Conservation (phyloP, 2,329 filamentous ascomycete species). For the Hymenoscyphus albidus region DNA sequence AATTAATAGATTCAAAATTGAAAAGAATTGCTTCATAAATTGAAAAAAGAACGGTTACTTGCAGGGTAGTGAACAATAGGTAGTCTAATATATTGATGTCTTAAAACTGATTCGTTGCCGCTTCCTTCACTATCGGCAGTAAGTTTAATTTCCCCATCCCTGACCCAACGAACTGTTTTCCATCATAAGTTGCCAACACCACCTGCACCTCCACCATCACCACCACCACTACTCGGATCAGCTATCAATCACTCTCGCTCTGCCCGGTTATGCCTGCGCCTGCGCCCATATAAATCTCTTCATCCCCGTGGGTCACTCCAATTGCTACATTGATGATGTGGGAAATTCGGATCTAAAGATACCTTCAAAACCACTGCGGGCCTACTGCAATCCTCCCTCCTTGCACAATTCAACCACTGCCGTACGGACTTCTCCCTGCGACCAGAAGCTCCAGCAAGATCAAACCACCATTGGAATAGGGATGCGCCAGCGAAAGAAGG, state of each 20-base stretch:
- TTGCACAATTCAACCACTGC: constrained; percentile 10
- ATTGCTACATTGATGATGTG: constrained; percentile 18
- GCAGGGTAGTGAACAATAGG: no score
- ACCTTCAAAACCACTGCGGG: background rate
- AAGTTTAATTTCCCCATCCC: background rate
- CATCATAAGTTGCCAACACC: no score
- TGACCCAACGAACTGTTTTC: background rate
- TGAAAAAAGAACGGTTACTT: no score
- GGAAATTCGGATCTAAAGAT: constrained; percentile 13
- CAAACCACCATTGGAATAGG: constrained; percentile 16
- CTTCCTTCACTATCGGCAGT: background rate
- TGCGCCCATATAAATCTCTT: background rate
- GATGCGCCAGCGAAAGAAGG: constrained; percentile 32
- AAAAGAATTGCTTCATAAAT: no score
- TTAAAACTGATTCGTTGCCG: background rate
- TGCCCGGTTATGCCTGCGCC: background rate
- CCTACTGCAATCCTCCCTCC: background rate
- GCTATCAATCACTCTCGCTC: no score
- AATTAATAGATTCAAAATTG: no score
- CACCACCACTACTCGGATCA: background rate
- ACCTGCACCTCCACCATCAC: background rate
- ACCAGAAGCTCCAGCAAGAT: constrained; percentile 6
- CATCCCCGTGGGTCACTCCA: constrained; percentile 7
- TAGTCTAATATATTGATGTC: background rate
- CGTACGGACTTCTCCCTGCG: constrained; percentile 4